Evolutionary conservation across 73 alveolate species (phyloP).

Genomic region (Tetrahymena thermophila): DNA sequence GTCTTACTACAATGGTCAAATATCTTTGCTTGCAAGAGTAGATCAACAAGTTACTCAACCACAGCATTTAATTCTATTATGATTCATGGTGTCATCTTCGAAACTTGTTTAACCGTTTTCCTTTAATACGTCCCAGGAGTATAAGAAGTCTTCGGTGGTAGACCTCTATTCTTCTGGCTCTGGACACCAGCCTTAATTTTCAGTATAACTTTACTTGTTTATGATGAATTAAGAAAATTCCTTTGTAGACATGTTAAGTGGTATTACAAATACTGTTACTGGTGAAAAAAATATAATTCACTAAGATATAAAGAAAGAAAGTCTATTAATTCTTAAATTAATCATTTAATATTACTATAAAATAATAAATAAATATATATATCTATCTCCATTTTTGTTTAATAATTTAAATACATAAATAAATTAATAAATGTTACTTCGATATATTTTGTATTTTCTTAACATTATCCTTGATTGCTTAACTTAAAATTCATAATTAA

Average conservation of each 20-base stretch:
- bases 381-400: too few species aligned
- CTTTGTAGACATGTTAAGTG: not conserved
- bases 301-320: too few species aligned
- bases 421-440: too few species aligned
- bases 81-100: conserved; percentile 29
- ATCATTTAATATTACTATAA: too few species aligned
- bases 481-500: too few species aligned
- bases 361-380: too few species aligned
- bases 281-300: not conserved
- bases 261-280: not conserved
- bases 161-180: conserved; percentile 46
- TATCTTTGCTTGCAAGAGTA: conserved; percentile 33
- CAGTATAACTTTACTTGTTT: conserved; percentile 50
- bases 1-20: conserved; percentile 39
- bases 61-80: conserved; percentile 5
- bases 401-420: too few species aligned
- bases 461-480: too few species aligned
- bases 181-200: conserved; percentile 64
- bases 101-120: conserved; percentile 9
- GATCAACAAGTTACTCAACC: not conserved
- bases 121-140: conserved; percentile 40
- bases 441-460: too few species aligned
- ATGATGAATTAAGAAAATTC: conserved; percentile 68
- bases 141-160: conserved; percentile 31
- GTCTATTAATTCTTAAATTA: too few species aligned